A percentile compares a stretch with the other conserved stretches of the same genome.
phyloP scores from a whole-genome alignment of 306 rosid species.

The Trifolium pratense region DNA sequence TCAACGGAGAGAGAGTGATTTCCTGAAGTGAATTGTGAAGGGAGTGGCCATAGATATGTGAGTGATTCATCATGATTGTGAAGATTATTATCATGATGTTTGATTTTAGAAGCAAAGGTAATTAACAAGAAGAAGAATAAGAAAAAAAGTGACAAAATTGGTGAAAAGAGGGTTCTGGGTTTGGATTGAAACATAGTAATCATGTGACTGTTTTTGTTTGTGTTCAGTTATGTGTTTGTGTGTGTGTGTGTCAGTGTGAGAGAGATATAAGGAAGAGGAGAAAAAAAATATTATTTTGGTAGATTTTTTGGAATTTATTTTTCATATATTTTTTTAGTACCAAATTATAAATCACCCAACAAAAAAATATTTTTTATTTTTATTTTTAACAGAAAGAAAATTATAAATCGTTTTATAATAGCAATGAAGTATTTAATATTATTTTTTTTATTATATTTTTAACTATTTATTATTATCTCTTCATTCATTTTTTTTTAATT shows the following conservation, averaged over 20 bases:
- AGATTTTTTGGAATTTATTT: no score
- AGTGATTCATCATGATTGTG: slow-evolving; percentile 37
- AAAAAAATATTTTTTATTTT: no score
- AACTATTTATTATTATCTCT: no score
- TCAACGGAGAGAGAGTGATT: slow-evolving; percentile 66
- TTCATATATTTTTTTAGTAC: no score
- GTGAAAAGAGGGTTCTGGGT: slow-evolving; percentile 19
- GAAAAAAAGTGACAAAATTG: slow-evolving; percentile 26
- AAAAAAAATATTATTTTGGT: no score
- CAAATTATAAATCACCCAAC: no score
- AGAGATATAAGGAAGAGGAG: not conserved
- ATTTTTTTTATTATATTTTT: no score
- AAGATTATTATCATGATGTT: not conserved
- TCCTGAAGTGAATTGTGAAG: slow-evolving; percentile 68
- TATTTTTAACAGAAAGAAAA: no score
- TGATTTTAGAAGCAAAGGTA: slow-evolving; percentile 27
- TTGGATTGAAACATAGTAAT: slow-evolving; percentile 22
- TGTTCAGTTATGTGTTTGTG: not conserved
- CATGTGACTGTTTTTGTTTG: not conserved
- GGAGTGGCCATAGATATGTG: slow-evolving; percentile 88
- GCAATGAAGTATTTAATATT: no score
- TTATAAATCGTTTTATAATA: no score
- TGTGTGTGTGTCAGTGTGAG: not conserved
- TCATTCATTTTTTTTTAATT: no score
- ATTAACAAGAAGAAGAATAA: slow-evolving; percentile 43